These are phyloP conservation scores for Sarocladium strictum DNA, from an alignment of 2,329 filamentous ascomycete genomes.

Conservation along the genomic window DNA sequence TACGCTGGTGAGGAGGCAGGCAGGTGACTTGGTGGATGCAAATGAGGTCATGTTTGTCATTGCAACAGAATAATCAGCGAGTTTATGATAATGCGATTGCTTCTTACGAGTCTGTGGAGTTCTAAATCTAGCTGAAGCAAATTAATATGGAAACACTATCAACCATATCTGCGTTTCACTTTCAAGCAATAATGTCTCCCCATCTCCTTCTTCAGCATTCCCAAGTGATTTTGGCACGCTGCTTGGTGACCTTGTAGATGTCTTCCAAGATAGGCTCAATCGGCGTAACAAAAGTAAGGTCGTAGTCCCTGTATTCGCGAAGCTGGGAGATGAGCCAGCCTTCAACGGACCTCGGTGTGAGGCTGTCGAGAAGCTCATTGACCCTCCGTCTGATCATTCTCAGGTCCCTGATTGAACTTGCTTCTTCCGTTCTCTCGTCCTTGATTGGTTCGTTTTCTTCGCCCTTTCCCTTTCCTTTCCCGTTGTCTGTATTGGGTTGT, in stretches of 20 bases:
- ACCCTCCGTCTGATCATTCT: not conserved
- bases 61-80: slow-evolving; percentile 7
- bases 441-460: too few species aligned
- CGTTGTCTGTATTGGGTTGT: not conserved
- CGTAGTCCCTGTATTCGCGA: not conserved
- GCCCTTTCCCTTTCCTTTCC: too few species aligned
- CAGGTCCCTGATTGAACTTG: not conserved
- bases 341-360: not conserved
- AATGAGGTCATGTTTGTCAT: slow-evolving; percentile 22
- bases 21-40: slow-evolving; percentile 24
- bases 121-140: not conserved
- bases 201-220: too few species aligned
- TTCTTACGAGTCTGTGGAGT: too few species aligned
- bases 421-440: too few species aligned
- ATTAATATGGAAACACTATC: not conserved
- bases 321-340: not conserved
- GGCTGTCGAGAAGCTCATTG: not conserved
- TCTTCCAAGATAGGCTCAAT: not conserved
- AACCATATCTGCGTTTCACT: not conserved
- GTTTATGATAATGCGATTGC: not conserved
- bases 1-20: slow-evolving; percentile 11
- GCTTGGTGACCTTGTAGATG: not conserved
- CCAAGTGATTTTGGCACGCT: not conserved
- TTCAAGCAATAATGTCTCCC: not conserved
- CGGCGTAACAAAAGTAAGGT: not conserved